Evolutionary conservation across 2,329 filamentous ascomycete genomes (phyloP).

Genomic region (Sclerotinia trifoliorum): DNA sequence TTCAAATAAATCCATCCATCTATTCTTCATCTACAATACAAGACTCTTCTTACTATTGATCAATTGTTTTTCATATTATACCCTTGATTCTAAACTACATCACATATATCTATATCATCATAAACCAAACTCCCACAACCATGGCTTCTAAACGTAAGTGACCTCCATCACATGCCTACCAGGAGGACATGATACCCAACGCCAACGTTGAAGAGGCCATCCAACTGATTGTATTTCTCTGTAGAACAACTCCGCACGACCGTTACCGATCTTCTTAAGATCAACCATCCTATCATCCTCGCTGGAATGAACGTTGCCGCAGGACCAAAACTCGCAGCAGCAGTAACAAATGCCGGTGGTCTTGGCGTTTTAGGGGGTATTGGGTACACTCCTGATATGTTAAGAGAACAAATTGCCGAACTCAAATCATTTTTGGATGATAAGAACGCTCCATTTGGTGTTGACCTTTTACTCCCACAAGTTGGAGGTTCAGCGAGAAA

Average conservation of each 20-base stretch:
- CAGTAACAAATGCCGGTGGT: conserved; percentile 94
- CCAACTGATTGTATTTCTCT: conserved; percentile 29
- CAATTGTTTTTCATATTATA: conserved; percentile 15
- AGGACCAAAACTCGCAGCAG: conserved; percentile 91
- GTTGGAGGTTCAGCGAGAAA: conserved; percentile 92
- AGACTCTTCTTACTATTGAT: neutral
- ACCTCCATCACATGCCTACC: conserved; percentile 33
- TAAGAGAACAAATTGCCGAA: conserved; percentile 90
- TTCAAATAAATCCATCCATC: conserved; percentile 13
- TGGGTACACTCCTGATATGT: conserved; percentile 96
- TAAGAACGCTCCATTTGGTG: conserved; percentile 93
- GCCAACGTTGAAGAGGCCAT: neutral
- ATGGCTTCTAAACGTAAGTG: conserved; percentile 81
- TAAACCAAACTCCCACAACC: conserved; percentile 34
- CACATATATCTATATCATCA: neutral
- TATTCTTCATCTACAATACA: conserved; percentile 4
- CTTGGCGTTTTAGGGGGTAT: conserved; percentile 95
- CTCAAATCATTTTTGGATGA: conserved; percentile 84
- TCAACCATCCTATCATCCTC: conserved; percentile 93
- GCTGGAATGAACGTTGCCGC: conserved; percentile 99
- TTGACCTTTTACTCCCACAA: conserved; percentile 90
- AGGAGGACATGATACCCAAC: neutral
- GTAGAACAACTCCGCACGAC: conserved; percentile 86
- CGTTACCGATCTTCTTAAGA: conserved; percentile 93
- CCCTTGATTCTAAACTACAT: conserved; percentile 13